These are phyloP conservation scores for Chaetomium olivaceum DNA, from an alignment of 2,329 filamentous ascomycete species.

Conservation along the genomic window DNA sequence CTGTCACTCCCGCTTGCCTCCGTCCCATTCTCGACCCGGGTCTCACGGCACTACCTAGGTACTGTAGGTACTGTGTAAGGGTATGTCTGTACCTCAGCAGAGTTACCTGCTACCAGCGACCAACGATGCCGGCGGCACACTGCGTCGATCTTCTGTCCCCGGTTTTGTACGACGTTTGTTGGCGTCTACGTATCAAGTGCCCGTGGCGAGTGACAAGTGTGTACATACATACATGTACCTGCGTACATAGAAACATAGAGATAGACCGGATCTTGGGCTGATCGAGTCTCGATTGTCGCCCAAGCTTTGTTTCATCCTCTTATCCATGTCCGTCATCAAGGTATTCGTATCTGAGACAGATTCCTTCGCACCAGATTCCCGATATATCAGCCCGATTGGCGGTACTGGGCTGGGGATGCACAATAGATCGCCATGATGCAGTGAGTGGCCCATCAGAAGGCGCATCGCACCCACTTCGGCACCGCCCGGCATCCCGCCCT, in stretches of 20 bases:
- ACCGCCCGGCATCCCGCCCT: constrained; percentile 5
- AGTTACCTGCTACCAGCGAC: no score
- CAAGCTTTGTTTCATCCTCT: background rate
- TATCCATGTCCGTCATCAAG: background rate
- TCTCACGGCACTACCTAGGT: background rate
- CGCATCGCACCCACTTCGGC: constrained; percentile 17
- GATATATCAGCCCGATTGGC: background rate
- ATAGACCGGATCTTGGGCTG: background rate
- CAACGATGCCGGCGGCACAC: background rate
- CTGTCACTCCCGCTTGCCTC: background rate
- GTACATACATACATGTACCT: no score
- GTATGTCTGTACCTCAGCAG: no score
- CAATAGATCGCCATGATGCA: background rate
- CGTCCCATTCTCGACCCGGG: background rate
- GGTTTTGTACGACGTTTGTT: background rate
- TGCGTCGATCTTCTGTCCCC: background rate
- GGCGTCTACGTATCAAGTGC: no score
- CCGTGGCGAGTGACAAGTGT: no score
- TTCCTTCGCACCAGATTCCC: background rate
- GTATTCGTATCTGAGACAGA: constrained; percentile 5
- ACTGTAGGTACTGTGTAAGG: no score
- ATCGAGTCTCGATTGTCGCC: background rate
- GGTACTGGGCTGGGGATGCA: background rate
- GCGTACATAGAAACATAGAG: no score
- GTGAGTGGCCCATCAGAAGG: background rate